Percentiles rank a stretch among this genome's conserved stretches.
These are phyloP conservation scores for Seiridium cupressi DNA, from an alignment of 2,329 filamentous ascomycete genomes.

Conservation along the genomic window DNA sequence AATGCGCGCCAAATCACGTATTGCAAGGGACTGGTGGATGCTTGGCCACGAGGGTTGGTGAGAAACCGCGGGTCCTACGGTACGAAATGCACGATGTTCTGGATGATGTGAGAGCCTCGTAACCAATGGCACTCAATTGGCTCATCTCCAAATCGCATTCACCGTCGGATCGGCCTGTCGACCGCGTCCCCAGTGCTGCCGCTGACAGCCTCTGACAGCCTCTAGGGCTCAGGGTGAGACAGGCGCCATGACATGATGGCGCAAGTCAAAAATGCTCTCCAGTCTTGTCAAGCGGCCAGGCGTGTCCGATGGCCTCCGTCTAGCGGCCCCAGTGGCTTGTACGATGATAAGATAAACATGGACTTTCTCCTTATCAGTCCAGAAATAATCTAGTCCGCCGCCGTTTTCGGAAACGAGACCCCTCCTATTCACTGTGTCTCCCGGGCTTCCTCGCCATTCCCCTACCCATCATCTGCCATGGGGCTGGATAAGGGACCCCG, in stretches of 20 bases:
- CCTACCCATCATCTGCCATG: not conserved
- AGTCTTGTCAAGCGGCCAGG: not conserved
- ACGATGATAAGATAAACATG: slow-evolving; percentile 4
- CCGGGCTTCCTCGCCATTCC: not conserved
- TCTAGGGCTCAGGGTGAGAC: no score
- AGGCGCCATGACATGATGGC: not conserved
- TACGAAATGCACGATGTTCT: no score
- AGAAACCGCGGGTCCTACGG: no score
- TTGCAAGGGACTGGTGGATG: no score
- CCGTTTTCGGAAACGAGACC: slow-evolving; percentile 5
- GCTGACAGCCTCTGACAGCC: no score
- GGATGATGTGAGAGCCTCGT: no score
- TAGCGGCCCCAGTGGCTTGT: not conserved
- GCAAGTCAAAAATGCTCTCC: not conserved
- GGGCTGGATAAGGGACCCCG: not conserved
- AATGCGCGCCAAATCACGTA: not conserved
- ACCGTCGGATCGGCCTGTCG: no score
- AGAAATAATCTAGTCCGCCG: not conserved
- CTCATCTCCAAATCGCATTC: not conserved
- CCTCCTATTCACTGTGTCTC: not conserved
- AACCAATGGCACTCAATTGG: not conserved
- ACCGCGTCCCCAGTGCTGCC: no score
- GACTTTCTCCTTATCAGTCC: not conserved
- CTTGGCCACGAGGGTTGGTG: no score
- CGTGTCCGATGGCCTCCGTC: slow-evolving; percentile 2